These are phyloP conservation scores for Bipolaris victoriae DNA, from an alignment of 2,329 filamentous ascomycete genomes.

Conservation along the genomic window DNA sequence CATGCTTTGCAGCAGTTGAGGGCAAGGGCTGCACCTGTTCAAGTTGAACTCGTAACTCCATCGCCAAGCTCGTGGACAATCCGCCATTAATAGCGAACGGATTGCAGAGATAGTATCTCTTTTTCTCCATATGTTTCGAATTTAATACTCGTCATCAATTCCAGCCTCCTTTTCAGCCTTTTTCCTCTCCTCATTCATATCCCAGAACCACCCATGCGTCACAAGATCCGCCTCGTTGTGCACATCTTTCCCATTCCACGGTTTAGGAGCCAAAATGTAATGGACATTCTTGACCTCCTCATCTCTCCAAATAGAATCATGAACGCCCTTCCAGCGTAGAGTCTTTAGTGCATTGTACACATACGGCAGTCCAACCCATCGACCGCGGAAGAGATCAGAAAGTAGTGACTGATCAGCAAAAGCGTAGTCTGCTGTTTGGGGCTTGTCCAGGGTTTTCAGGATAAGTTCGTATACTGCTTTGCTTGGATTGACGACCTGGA, in stretches of 20 bases:
- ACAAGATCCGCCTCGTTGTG: not conserved
- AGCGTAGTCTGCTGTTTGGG: slow-evolving; percentile 51
- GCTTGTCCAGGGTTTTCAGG: slow-evolving; percentile 48
- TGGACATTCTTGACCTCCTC: slow-evolving; percentile 68
- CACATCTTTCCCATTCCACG: not conserved
- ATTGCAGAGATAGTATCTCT: not conserved
- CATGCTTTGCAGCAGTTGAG: too few relatives aligned
- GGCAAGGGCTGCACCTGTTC: too few relatives aligned
- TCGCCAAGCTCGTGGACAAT: too few relatives aligned
- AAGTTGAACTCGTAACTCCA: too few relatives aligned
- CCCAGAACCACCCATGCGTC: slow-evolving; percentile 3
- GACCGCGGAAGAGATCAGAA: slow-evolving; percentile 60
- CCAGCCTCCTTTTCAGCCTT: not conserved
- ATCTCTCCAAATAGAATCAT: slow-evolving; percentile 65
- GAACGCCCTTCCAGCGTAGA: slow-evolving; percentile 60
- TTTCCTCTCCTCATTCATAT: not conserved
- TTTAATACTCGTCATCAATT: not conserved
- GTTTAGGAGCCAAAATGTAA: slow-evolving; percentile 56
- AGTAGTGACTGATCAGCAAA: slow-evolving; percentile 66
- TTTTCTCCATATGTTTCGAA: not conserved
- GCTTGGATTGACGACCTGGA: slow-evolving; percentile 65
- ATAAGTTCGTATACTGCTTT: slow-evolving; percentile 59
- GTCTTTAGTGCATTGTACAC: slow-evolving; percentile 68
- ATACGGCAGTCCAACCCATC: slow-evolving; percentile 66
- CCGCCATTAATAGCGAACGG: too few relatives aligned